phyloP scores from a whole-genome alignment of 164 flowering plant genomes.

The Stephania yunnanensis region DNA sequence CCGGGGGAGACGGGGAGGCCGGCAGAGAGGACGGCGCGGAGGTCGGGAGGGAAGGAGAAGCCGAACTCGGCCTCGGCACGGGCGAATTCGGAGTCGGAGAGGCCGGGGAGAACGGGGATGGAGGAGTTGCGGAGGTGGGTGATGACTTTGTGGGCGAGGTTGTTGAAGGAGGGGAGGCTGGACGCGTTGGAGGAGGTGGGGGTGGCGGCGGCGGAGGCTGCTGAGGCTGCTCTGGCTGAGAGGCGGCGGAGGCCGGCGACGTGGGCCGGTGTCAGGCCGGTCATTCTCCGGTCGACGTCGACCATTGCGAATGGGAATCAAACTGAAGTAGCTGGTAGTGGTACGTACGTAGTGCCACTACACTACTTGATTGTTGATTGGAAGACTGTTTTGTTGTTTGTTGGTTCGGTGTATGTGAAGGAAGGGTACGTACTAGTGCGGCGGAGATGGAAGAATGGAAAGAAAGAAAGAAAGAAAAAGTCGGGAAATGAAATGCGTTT shows the following conservation, averaged over 20 bases:
- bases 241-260: slow-evolving; percentile 89
- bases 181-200: slow-evolving; percentile 34
- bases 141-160: slow-evolving; percentile 59
- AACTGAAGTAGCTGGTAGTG: too few species aligned
- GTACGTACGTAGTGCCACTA: too few species aligned
- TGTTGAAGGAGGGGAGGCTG: slow-evolving; percentile 57
- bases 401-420: too few species aligned
- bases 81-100: slow-evolving; percentile 78
- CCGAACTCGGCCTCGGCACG: slow-evolving; percentile 81
- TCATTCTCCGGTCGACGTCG: slow-evolving; percentile 88
- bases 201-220: slow-evolving; percentile 77
- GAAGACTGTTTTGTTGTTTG: too few species aligned
- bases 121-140: slow-evolving; percentile 57
- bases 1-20: slow-evolving; percentile 83
- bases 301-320: slow-evolving; percentile 42
- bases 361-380: background rate
- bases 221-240: slow-evolving; percentile 84
- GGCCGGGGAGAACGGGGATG: slow-evolving; percentile 56
- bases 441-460: background rate
- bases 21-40: slow-evolving; percentile 69
- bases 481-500: slow-evolving; percentile 4
- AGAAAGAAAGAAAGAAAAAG: background rate
- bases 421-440: too few species aligned
- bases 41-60: slow-evolving; percentile 89
- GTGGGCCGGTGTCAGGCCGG: slow-evolving; percentile 74